Conservation (phyloP, 2,329 filamentous ascomycete species). For the Fusarium gaditjirri region DNA sequence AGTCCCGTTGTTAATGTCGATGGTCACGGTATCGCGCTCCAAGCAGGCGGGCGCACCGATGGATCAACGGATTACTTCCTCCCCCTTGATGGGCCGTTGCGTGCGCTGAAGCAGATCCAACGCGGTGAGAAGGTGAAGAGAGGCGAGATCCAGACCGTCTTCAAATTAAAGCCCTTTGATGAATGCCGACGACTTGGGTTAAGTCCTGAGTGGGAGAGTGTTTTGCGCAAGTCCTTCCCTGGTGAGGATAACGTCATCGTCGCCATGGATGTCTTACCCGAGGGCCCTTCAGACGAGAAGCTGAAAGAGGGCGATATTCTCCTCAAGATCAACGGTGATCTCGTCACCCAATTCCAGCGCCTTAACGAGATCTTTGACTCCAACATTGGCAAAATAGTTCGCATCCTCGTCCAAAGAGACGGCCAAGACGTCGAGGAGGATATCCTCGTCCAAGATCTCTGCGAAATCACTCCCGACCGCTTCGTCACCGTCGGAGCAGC, state of each 20-base stretch:
- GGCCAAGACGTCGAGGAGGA: constrained; percentile 88
- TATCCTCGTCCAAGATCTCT: constrained; percentile 85
- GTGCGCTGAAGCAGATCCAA: constrained; percentile 87
- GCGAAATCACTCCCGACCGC: constrained; percentile 92
- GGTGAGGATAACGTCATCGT: constrained; percentile 96
- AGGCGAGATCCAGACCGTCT: constrained; percentile 96
- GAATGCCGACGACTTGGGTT: constrained; percentile 92
- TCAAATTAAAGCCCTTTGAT: constrained; percentile 95
- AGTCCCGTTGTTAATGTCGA: constrained; percentile 97
- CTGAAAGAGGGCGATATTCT: constrained; percentile 91
- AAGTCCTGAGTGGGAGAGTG: constrained; percentile 84
- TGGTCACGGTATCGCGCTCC: constrained; percentile 79
- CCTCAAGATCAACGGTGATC: constrained; percentile 90
- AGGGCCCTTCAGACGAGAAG: constrained; percentile 86
- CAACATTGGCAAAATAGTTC: constrained; percentile 79
- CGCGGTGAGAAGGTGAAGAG: constrained; percentile 79
- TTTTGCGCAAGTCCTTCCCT: constrained; percentile 83
- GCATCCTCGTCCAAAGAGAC: constrained; percentile 85
- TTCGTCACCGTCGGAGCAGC: constrained; percentile 94
- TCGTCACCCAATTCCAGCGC: constrained; percentile 90
- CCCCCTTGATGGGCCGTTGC: constrained; percentile 86
- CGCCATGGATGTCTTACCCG: constrained; percentile 90
- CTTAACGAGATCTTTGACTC: constrained; percentile 90
- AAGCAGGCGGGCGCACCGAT: constrained; percentile 92
- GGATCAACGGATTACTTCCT: constrained; percentile 98